These are phyloP conservation scores for Penicillium rolfsii DNA, from an alignment of 2,329 filamentous ascomycete genomes.

Conservation along the genomic window DNA sequence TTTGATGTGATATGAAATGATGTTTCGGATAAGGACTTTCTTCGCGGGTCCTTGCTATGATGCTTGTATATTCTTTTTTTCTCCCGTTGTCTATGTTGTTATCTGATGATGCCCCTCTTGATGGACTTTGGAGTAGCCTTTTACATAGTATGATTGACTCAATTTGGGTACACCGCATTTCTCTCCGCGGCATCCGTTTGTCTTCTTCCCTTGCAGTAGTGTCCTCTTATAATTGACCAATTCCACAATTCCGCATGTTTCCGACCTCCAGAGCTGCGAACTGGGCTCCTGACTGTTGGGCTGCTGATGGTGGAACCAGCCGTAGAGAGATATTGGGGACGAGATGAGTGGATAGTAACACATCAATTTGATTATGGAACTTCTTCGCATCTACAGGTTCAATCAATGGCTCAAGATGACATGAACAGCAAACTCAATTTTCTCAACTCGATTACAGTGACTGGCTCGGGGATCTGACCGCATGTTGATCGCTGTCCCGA, in stretches of 20 bases:
- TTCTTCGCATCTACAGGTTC: background rate
- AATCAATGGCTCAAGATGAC: background rate
- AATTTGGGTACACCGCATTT: constrained; percentile 4
- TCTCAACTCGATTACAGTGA: background rate
- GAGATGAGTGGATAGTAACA: background rate
- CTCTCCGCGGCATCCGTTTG: background rate
- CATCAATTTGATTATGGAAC: background rate
- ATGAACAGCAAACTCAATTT: background rate
- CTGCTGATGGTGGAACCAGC: constrained; percentile 10
- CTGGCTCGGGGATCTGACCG: constrained; percentile 9
- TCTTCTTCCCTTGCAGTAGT: background rate
- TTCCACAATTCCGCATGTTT: constrained; percentile 1
- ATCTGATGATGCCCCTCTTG: constrained; percentile 1
- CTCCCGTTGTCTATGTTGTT: constrained; percentile 4
- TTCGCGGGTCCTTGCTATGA: background rate
- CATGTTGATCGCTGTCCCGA: constrained; percentile 21
- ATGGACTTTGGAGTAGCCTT: background rate
- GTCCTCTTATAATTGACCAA: background rate
- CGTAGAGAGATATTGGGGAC: background rate
- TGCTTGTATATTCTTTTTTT: constrained; percentile 2
- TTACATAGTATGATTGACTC: constrained; percentile 6
- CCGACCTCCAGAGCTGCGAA: background rate
- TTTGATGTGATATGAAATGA: constrained; percentile 34
- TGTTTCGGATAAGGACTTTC: background rate
- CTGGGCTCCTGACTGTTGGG: constrained; percentile 10